A percentile compares a stretch with the other conserved stretches of the same genome.
Evolutionary conservation across 2,329 filamentous ascomycete genomes (phyloP).

Genomic region (Xylaria sp.): DNA sequence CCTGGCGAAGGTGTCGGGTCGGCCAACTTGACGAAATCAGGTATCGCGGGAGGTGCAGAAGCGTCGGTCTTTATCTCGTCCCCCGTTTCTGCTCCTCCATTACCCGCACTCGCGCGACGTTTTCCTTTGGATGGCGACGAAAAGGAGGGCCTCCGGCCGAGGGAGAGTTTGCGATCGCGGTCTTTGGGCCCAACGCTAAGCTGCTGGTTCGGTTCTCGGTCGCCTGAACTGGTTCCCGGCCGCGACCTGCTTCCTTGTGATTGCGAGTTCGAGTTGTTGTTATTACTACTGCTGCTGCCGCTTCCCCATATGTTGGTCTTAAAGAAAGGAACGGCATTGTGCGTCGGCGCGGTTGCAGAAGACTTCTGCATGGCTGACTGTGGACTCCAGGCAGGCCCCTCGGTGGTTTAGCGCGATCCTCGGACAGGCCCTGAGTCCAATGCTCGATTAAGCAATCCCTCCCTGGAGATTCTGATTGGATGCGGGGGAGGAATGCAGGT

Average conservation of each 20-base stretch:
- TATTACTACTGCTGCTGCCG: slow-evolving; percentile 22
- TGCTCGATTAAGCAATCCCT: not conserved
- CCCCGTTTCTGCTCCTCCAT: slow-evolving; percentile 39
- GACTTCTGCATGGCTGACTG: slow-evolving; percentile 28
- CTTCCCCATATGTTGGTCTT: slow-evolving; percentile 36
- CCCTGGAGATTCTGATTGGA: slow-evolving; percentile 7
- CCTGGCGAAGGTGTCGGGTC: slow-evolving; percentile 39
- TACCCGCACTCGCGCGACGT: slow-evolving; percentile 48
- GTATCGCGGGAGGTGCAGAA: slow-evolving; percentile 54
- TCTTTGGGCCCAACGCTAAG: slow-evolving; percentile 46
- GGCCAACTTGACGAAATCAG: slow-evolving; percentile 53
- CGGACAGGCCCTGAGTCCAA: slow-evolving; percentile 4
- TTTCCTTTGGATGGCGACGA: slow-evolving; percentile 43
- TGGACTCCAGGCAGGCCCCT: slow-evolving; percentile 14
- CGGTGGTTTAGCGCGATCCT: slow-evolving; percentile 21
- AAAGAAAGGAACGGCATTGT: slow-evolving; percentile 33
- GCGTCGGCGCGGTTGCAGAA: slow-evolving; percentile 24
- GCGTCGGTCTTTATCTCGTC: slow-evolving; percentile 45
- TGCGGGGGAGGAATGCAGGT: not conserved
- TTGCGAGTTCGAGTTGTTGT: slow-evolving; percentile 18
- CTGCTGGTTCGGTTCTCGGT: slow-evolving; percentile 25
- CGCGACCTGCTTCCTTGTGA: slow-evolving; percentile 33
- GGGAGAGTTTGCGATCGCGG: slow-evolving; percentile 56
- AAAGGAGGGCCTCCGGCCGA: slow-evolving; percentile 58
- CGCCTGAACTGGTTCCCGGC: slow-evolving; percentile 42